phyloP scores from a whole-genome alignment of 495 filamentous ascomycete genomes.

The Usnea hakonensis region DNA sequence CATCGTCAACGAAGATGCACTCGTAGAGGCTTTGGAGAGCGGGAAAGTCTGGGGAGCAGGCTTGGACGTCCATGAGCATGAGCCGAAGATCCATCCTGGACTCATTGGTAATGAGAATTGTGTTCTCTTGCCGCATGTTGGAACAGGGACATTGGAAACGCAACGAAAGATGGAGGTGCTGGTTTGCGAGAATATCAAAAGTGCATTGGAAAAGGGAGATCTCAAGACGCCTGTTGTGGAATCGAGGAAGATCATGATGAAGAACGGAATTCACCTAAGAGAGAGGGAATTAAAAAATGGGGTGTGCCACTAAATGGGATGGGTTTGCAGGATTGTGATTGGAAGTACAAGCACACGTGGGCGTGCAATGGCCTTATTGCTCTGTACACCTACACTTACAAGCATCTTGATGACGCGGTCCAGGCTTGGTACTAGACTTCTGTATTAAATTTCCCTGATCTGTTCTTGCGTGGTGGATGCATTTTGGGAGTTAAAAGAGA shows the following conservation, averaged over 20 bases:
- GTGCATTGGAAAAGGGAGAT: constrained; percentile 54
- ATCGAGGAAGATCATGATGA: constrained; percentile 39
- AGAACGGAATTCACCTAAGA: neutral
- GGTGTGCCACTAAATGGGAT: neutral
- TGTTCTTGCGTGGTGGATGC: too few species aligned
- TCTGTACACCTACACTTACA: too few species aligned
- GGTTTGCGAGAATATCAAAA: constrained; percentile 58
- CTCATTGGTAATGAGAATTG: constrained; percentile 61
- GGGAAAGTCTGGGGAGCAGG: constrained; percentile 65
- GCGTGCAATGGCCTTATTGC: neutral
- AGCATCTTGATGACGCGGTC: too few species aligned
- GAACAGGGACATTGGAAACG: constrained; percentile 57
- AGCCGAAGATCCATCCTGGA: constrained; percentile 63
- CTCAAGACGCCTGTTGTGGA: constrained; percentile 66
- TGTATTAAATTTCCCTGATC: too few species aligned
- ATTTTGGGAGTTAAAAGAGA: too few species aligned
- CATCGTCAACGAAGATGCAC: constrained; percentile 62
- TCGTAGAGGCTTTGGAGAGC: constrained; percentile 56
- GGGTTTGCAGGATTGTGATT: neutral
- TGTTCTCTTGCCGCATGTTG: constrained; percentile 75
- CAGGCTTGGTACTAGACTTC: too few species aligned
- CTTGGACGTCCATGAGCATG: constrained; percentile 65
- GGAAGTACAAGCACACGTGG: neutral
- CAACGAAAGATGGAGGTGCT: constrained; percentile 74
- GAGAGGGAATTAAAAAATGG: neutral